A percentile compares a stretch with the other conserved stretches of the same genome.
These are phyloP conservation scores for Sporothrix schenckii DNA, from an alignment of 2,329 filamentous ascomycete genomes.

Conservation along the genomic window DNA sequence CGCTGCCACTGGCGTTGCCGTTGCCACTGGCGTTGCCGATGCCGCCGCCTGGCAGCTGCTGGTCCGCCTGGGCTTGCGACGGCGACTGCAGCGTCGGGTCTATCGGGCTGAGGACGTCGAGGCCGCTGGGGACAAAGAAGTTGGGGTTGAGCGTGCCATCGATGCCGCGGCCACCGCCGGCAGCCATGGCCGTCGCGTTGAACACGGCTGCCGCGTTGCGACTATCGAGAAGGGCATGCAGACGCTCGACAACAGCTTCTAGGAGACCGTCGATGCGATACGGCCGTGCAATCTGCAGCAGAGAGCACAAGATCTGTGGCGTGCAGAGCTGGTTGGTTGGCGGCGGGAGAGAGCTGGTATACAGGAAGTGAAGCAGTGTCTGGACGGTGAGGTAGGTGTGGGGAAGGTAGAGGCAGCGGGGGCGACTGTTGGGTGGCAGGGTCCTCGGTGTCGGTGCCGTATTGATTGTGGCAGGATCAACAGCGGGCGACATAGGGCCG, in stretches of 20 bases:
- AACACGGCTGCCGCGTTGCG: constrained; percentile 96
- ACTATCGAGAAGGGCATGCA: constrained; percentile 87
- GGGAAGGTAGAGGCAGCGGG: constrained; percentile 86
- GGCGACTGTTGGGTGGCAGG: constrained; percentile 66
- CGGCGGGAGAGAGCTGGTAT: constrained; percentile 84
- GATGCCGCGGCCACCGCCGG: constrained; percentile 84
- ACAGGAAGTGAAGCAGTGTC: constrained; percentile 87
- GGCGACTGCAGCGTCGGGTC: constrained; percentile 36
- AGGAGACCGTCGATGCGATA: constrained; percentile 92
- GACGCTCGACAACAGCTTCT: constrained; percentile 86
- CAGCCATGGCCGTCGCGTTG: constrained; percentile 97
- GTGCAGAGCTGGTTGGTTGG: constrained; percentile 79
- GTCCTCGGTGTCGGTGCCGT: constrained; percentile 60
- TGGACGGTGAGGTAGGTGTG: constrained; percentile 90
- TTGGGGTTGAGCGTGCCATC: constrained; percentile 67
- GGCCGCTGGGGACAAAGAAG: constrained; percentile 58
- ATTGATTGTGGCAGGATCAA: constrained; percentile 56
- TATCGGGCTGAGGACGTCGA: constrained; percentile 46
- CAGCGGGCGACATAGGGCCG: constrained; percentile 42
- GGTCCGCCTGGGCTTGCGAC: constrained; percentile 1
- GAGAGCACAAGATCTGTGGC: constrained; percentile 91
- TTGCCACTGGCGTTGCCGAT: constrained; percentile 40
- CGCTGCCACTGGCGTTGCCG: constrained; percentile 39
- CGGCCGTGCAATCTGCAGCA: constrained; percentile 88
- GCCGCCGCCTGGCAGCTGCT: constrained; percentile 31